These are phyloP conservation scores for Stemphylium lycopersici DNA, from an alignment of 2,329 filamentous ascomycete species.

Conservation along the genomic window DNA sequence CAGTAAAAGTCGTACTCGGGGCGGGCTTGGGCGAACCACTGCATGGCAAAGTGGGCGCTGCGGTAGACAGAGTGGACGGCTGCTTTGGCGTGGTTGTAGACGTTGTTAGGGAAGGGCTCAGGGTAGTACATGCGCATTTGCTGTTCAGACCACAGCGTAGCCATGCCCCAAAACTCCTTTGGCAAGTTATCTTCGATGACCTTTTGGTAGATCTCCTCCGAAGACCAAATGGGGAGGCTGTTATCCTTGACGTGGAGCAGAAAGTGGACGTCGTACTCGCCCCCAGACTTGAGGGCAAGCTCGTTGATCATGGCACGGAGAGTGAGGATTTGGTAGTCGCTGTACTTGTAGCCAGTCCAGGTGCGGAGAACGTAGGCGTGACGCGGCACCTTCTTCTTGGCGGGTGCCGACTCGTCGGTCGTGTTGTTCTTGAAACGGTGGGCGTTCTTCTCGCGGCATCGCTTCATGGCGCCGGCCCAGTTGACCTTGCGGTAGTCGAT, in stretches of 20 bases:
- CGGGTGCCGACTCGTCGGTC: conserved; percentile 33
- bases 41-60: conserved; percentile 57
- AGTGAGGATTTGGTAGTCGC: conserved; percentile 78
- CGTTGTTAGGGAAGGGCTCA: conserved; percentile 79
- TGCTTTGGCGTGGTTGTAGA: conserved; percentile 63
- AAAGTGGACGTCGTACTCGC: conserved; percentile 85
- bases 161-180: conserved; percentile 84
- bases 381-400: conserved; percentile 58
- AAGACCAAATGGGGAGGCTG: conserved; percentile 77
- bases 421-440: conserved; percentile 52
- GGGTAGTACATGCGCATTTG: conserved; percentile 93
- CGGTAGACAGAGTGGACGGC: conserved; percentile 92
- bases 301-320: conserved; percentile 85
- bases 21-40: conserved; percentile 59
- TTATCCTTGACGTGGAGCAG: conserved; percentile 84
- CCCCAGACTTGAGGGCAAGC: conserved; percentile 78
- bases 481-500: conserved; percentile 56
- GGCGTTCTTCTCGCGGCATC: conserved; percentile 58
- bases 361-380: conserved; percentile 85
- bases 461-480: conserved; percentile 57
- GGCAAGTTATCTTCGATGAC: conserved; percentile 74
- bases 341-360: conserved; percentile 83
- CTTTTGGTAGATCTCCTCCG: conserved; percentile 69
- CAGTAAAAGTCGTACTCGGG: conserved; percentile 65
- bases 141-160: conserved; percentile 90